Base-by-base conservation (phyloP, 352 stramenopile species). In the Thraustochytrium sp. region DNA sequence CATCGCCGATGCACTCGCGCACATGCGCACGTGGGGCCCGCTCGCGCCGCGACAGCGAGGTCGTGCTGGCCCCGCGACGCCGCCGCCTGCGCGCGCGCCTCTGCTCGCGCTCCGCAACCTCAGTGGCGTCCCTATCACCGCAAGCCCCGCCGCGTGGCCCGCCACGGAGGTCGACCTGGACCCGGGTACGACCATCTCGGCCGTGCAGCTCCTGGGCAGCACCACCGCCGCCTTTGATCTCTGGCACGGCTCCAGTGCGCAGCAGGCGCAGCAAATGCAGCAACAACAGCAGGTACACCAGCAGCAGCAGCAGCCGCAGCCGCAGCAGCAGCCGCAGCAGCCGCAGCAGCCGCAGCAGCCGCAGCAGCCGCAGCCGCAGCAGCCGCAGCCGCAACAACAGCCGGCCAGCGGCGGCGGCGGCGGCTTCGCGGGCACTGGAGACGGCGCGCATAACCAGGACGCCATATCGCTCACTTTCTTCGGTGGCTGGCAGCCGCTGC, bases 401-500 rank as follows among this genome's bases (percentile, higher is more conserved):
- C n/a, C n/a, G n/a, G n/a, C n/a, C n/a, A n/a, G n/a, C n/a, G n/a
- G n/a, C n/a, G n/a, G n/a, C n/a, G n/a, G n/a, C n/a, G n/a, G n/a
- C n/a, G n/a, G n/a, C n/a, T n/a, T n/a, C n/a, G n/a, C n/a, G n/a
- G n/a, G n/a, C n/a, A n/a, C n/a, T n/a, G n/a, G n/a, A n/a, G n/a
- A n/a, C n/a, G n/a, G n/a, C n/a, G n/a, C n/a, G n/a, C n/a, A n/a
- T n/a, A n/a, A n/a, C n/a, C n/a, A 80, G 13, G 34, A 61, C 23
- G n/a, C 48, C 8, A n/a, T 80, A 18, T 61, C 48, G 9, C 48
- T 80, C 38, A 11, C 36, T 21, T 38, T 80, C 42, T 80, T 80
- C 53, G 68, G 68, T 37, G 68, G 68, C 46, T 80, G 68, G 68
- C 13, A 80, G 42, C 36, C 51, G 5, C 46, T 80, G 9, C 21